Base-by-base conservation (phyloP, 345 rosid species). In the Garcia nutans region DNA sequence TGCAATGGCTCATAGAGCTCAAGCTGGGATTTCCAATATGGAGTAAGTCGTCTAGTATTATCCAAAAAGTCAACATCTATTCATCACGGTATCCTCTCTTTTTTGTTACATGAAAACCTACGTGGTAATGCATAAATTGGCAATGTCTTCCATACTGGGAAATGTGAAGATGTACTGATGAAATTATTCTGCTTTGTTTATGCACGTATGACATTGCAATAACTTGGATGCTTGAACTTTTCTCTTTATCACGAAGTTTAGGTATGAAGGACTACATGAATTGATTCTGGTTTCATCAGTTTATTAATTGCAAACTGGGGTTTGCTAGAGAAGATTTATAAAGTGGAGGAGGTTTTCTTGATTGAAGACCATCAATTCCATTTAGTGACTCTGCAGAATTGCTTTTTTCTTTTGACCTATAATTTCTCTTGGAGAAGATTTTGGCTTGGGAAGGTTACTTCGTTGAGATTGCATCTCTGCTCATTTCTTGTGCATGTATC, bases 11-110 rank as follows among this genome's bases (percentile, higher is more conserved):
- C 98, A 88, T 80, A 83, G 99, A 79, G 98, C 98, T 74, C 89
- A 92, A 87, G 95, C 99, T 71, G 97, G 93, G 77, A 89, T 93
- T 78, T 96, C 97, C 58, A 96, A 96, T 74, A 96, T 96, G 98
- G 98, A 96, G 98, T 93, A 87, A 86, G 98, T 89, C 60, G n/a
- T 79, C 23, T 12, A 60, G 26, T 28, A 50, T 26, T n/a, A 8
- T 11, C 31, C 23, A 68, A 74, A 62, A 70, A 77, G 20, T 20
- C 16, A 71, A 57, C n/a, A 57, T 67, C 44, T 7, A 3, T 7
- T 59, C 0, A n/a, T 44, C 17, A 5, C 26, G 55, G 6, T 57
- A 6, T 44, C 22, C 15, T 73, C 10, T 44, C 31, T 26, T 19
- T 19, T n/a, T 28, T 73, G 9, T 50, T n/a, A 28, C 12, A 13